Evolutionary conservation across 164 flowering plant genomes (phyloP).

Genomic region (Sextonia rubra): DNA sequence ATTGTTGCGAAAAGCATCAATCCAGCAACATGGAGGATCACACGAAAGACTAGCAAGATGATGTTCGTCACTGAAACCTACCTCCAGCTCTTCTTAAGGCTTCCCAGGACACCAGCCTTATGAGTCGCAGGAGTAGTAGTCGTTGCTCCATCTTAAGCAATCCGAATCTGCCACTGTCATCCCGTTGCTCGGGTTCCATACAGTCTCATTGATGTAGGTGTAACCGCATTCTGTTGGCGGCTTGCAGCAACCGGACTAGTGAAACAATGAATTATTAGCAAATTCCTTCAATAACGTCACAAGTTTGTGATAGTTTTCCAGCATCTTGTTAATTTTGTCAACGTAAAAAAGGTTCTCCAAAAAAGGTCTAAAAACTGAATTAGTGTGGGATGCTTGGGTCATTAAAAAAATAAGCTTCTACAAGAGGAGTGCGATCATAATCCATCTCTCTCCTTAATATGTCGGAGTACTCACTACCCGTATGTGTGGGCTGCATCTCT

Average conservation of each 20-base stretch:
- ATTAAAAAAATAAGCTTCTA: no score
- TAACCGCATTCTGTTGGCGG: constrained; percentile 81
- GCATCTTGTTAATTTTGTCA: no score
- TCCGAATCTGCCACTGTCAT: constrained; percentile 30
- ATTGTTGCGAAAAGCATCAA: constrained; percentile 73
- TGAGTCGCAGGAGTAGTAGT: constrained; percentile 78
- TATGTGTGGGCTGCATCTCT: no score
- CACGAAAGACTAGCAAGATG: constrained; percentile 60
- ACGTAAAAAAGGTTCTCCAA: no score
- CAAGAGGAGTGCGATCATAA: no score
- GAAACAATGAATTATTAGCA: neutral
- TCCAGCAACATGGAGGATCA: constrained; percentile 58
- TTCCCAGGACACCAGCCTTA: constrained; percentile 88
- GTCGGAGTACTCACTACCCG: no score
- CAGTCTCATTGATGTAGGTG: constrained; percentile 61
- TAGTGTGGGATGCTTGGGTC: no score
- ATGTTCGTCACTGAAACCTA: constrained; percentile 84
- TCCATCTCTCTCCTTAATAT: no score
- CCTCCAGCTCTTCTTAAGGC: constrained; percentile 91
- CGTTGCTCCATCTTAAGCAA: constrained; percentile 71
- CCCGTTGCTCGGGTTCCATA: constrained; percentile 52
- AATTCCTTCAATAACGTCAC: no score
- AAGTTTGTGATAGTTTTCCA: no score
- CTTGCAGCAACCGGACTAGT: constrained; percentile 96
- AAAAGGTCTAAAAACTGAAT: no score